Base-by-base conservation (phyloP, 2,329 filamentous ascomycete species). In the Talaromyces amestolkiae region DNA sequence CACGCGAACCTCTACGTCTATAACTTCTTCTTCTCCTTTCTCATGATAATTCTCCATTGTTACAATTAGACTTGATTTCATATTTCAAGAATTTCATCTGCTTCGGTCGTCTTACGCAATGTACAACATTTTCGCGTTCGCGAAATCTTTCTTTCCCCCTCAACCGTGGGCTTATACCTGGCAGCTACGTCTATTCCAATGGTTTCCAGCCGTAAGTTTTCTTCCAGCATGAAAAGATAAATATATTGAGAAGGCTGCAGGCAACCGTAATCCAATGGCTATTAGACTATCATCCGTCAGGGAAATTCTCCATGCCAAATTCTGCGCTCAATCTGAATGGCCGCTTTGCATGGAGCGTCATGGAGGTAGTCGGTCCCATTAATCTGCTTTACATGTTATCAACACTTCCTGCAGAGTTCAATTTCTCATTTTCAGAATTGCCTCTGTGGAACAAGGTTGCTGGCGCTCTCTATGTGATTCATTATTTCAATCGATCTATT, bases 401-500 rank as follows among this genome's bases (percentile, higher is more conserved):
- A 70, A 87, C 85, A 17, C 82, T 96, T 27, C 88, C 91, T 1
- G 43, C 64, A 33, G 22, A 63, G n/a, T 37, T 58, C n/a, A 39
- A 31, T 5, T 58, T 66, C 19, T 58, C 47, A n/a, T 64, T 81
- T 2, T 11, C 53, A 31, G 53, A 65, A 2, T 53, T 68, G n/a
- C 77, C 78, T 1, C 49, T 69, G 2, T 70, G 73, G 45, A 78
- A 77, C 54, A 76, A 79, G 64, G 65, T 81, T 24, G 66, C 78
- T 31, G 75, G 70, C 0, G 66, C 72, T 3, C 72, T 81, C 0
- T 80, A 91, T 83, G 83, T 91, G 39, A 86, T 94, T 64, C 95
- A 99, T 81, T 99, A 99, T 83, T 70, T 87, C 74, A 96, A 99
- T 83, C 92, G 95, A 68, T 93, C 95, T 10, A 78, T 98, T 65